Evolutionary conservation across 768 basidiomycete genomes (phyloP).

Genomic region (Phanerochaete carnosa): DNA sequence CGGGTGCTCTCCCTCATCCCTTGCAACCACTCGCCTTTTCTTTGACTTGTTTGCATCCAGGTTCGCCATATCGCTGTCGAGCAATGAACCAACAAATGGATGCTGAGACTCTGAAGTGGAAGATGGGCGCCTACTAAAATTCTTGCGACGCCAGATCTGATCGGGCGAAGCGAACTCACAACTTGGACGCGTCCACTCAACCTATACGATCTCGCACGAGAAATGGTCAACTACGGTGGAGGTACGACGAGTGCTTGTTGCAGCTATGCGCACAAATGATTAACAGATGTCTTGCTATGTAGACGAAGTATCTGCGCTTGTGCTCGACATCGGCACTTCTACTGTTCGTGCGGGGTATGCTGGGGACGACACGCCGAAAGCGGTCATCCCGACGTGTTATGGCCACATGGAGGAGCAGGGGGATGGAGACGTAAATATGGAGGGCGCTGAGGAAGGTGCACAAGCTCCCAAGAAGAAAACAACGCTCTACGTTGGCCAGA

Average conservation of each 20-base stretch:
- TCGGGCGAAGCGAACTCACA: slow-evolving; percentile 19
- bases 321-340: slow-evolving; percentile 90
- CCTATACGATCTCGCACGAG: background rate
- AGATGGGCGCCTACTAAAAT: slow-evolving; percentile 22
- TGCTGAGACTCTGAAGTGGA: background rate
- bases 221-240: slow-evolving; percentile 86
- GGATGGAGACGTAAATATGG: slow-evolving; percentile 52
- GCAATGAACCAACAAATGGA: background rate
- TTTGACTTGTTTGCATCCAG: slow-evolving; percentile 35
- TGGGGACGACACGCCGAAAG: slow-evolving; percentile 93
- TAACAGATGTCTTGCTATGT: background rate
- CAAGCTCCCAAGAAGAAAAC: slow-evolving; percentile 39
- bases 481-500: slow-evolving; percentile 80
- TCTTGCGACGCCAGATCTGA: slow-evolving; percentile 24
- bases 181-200: background rate
- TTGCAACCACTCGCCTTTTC: slow-evolving; percentile 57
- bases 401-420: slow-evolving; percentile 52
- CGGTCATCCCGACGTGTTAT: slow-evolving; percentile 86
- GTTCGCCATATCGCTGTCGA: slow-evolving; percentile 28
- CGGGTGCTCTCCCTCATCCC: slow-evolving; percentile 33
- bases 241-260: slow-evolving; percentile 43
- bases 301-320: slow-evolving; percentile 98
- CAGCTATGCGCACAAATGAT: background rate
- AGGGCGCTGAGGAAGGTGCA: slow-evolving; percentile 36
- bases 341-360: slow-evolving; percentile 94